A percentile compares a stretch with the other conserved stretches of the same genome.
Conservation (phyloP, 331 rosid genomes). For the Prunus yedoensis region DNA sequence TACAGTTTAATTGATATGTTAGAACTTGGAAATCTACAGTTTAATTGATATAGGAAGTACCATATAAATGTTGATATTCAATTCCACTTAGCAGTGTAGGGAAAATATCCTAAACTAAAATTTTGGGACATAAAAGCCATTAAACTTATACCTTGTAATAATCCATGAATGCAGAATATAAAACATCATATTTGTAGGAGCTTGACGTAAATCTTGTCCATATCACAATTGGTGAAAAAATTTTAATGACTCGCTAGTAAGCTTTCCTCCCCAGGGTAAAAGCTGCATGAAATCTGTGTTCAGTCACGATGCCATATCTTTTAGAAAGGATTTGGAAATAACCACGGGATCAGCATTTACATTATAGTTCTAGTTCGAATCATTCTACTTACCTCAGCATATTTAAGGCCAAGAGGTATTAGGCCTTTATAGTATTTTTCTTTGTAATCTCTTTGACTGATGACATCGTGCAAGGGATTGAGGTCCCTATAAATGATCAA, state of each 20-base stretch:
- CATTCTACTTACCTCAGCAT: slow-evolving; percentile 59
- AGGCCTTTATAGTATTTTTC: slow-evolving; percentile 76
- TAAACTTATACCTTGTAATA: slow-evolving; percentile 67
- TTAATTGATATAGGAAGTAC: slow-evolving; percentile 9
- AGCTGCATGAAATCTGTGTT: slow-evolving; percentile 80
- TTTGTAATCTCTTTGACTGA: slow-evolving; percentile 51
- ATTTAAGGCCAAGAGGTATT: slow-evolving; percentile 71
- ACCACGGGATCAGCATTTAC: neutral
- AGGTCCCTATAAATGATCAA: slow-evolving; percentile 63
- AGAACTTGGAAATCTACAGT: neutral
- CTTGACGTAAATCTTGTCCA: slow-evolving; percentile 84
- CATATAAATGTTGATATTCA: neutral
- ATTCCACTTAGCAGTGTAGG: neutral
- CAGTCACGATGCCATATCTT: slow-evolving; percentile 42
- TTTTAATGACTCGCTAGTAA: slow-evolving; percentile 72
- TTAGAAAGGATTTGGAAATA: slow-evolving; percentile 26
- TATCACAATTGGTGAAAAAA: slow-evolving; percentile 92
- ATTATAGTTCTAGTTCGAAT: neutral
- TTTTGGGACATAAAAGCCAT: slow-evolving; percentile 1
- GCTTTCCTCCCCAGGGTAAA: slow-evolving; percentile 99
- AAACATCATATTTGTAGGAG: slow-evolving; percentile 45
- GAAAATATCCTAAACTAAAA: neutral
- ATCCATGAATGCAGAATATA: slow-evolving; percentile 77
- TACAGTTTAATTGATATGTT: slow-evolving; percentile 6
- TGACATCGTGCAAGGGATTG: slow-evolving; percentile 83